Evolutionary conservation across 148 eudicot genomes (phyloP).

Genomic region (Silene latifolia): DNA sequence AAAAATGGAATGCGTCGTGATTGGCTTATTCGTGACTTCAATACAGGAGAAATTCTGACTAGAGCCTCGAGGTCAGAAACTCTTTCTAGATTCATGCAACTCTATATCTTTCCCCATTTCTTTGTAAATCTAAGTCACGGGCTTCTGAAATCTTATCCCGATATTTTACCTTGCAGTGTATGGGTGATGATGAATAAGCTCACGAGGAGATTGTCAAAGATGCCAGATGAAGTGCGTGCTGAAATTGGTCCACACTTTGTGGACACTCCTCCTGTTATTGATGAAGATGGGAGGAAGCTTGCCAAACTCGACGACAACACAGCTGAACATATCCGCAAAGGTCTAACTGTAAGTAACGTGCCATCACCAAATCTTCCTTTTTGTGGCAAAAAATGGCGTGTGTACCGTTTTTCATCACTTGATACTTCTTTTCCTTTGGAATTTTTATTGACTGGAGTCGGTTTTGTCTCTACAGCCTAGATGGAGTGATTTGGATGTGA

Average conservation of each 20-base stretch:
- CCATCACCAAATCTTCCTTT: not conserved
- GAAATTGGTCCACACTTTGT: constrained; percentile 71
- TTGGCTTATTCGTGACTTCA: constrained; percentile 76
- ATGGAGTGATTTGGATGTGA: constrained; percentile 95
- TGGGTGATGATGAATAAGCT: constrained; percentile 97
- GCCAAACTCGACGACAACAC: constrained; percentile 73
- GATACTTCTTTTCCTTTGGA: not conserved
- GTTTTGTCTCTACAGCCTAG: constrained; percentile 53
- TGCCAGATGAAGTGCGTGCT: constrained; percentile 88
- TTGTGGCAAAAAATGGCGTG: not conserved
- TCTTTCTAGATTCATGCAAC: not conserved
- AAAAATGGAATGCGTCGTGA: constrained; percentile 97
- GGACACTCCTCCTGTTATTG: constrained; percentile 75
- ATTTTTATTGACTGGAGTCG: constrained; percentile 9
- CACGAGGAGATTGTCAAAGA: constrained; percentile 80
- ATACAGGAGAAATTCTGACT: constrained; percentile 78
- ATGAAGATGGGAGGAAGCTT: constrained; percentile 73
- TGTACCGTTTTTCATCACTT: not conserved
- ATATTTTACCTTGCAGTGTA: constrained; percentile 39
- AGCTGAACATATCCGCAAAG: constrained; percentile 62
- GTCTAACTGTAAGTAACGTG: constrained; percentile 62
- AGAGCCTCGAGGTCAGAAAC: constrained; percentile 78
- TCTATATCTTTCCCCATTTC: not conserved
- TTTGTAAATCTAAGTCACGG: not conserved
- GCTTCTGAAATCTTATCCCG: constrained; percentile 1